These are phyloP conservation scores for Neolecta irregularis DNA, from an alignment of 1,139 yeast genomes.

Conservation along the genomic window DNA sequence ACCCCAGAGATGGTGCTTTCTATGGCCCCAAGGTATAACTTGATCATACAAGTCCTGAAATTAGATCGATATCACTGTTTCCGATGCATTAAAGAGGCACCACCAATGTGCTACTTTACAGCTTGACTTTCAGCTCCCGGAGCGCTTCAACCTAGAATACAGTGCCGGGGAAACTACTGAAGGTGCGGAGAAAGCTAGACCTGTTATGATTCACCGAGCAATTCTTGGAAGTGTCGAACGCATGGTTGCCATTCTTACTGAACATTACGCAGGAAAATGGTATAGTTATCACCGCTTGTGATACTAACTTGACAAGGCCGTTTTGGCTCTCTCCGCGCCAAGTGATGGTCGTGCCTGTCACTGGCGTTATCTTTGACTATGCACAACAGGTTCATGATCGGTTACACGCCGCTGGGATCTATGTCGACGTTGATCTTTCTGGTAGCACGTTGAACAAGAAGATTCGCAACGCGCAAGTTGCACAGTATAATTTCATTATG, in stretches of 20 bases:
- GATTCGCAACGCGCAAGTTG: conserved; percentile 64
- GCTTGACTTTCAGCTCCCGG: conserved; percentile 86
- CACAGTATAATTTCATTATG: conserved; percentile 65
- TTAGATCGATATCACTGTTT: conserved; percentile 61
- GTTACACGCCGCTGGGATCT: conserved; percentile 42
- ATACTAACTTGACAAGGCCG: conserved; percentile 29
- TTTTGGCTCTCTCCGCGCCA: conserved; percentile 97
- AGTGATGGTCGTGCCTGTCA: conserved; percentile 71
- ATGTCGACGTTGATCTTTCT: conserved; percentile 54
- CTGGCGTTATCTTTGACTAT: conserved; percentile 37
- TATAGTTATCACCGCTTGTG: background rate
- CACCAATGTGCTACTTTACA: conserved; percentile 96
- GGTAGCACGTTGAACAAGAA: conserved; percentile 65
- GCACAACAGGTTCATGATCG: conserved; percentile 39
- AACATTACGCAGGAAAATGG: conserved; percentile 90
- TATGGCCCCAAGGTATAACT: conserved; percentile 54
- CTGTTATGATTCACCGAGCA: conserved; percentile 90
- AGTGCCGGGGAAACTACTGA: conserved; percentile 26
- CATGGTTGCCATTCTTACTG: conserved; percentile 76
- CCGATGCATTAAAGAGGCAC: conserved; percentile 66
- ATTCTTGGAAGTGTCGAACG: conserved; percentile 90
- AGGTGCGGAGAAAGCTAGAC: conserved; percentile 29
- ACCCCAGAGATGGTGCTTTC: conserved; percentile 94
- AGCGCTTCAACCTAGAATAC: conserved; percentile 61
- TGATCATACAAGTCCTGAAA: conserved; percentile 22